These are phyloP conservation scores for Canavalia ensiformis DNA, from an alignment of 306 rosid species.

Conservation along the genomic window DNA sequence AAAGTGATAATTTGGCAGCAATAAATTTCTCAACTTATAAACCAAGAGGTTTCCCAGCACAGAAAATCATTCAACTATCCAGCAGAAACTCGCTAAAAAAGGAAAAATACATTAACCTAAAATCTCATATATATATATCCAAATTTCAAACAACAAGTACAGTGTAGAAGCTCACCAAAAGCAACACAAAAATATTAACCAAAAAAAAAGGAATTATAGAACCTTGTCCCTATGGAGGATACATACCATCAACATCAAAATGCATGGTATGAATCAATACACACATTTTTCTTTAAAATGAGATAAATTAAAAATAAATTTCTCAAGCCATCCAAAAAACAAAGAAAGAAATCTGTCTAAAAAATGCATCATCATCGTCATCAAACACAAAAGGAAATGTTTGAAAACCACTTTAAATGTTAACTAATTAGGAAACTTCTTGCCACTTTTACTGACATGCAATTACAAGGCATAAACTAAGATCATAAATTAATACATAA, in stretches of 20 bases:
- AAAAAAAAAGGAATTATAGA: background rate
- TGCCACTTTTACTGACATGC: no score
- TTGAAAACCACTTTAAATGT: background rate
- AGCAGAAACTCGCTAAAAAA: background rate
- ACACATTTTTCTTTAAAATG: background rate
- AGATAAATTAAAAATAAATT: background rate
- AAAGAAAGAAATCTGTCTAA: background rate
- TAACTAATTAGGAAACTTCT: background rate
- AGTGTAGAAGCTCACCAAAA: background rate
- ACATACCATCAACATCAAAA: slow-evolving; percentile 2
- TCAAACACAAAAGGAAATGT: background rate
- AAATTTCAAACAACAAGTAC: background rate
- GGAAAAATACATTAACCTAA: no score
- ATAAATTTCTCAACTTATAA: background rate
- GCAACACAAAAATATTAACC: background rate
- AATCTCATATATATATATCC: background rate
- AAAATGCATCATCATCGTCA: background rate
- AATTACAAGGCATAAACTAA: background rate
- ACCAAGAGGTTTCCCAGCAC: background rate
- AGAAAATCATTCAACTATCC: background rate
- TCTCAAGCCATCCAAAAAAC: background rate
- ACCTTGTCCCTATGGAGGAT: background rate
- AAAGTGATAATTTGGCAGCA: background rate
- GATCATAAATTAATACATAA: background rate
- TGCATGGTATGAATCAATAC: background rate